phyloP scores from a whole-genome alignment of 2,329 filamentous ascomycete species.

The Fusarium denticulatum region DNA sequence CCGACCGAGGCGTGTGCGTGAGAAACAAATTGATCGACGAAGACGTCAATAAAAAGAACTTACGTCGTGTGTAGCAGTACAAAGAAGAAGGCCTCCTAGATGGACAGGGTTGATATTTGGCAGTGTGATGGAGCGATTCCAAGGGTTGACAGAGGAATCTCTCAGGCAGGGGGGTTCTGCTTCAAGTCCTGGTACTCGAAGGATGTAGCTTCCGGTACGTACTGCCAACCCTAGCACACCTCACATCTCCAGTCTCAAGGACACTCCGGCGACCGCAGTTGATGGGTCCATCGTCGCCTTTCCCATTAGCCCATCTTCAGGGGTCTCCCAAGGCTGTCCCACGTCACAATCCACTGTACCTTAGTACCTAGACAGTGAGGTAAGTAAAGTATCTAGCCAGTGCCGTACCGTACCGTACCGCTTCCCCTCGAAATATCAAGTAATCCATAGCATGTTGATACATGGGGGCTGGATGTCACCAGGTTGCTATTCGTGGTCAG shows the following conservation, averaged over 20 bases:
- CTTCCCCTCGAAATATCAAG: not conserved
- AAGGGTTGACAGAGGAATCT: not conserved
- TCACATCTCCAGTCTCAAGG: not conserved
- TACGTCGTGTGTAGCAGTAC: slow-evolving; percentile 9
- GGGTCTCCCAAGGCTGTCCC: slow-evolving; percentile 28
- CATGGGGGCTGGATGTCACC: slow-evolving; percentile 7
- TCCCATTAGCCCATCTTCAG: slow-evolving; percentile 26
- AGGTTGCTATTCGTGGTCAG: slow-evolving; percentile 9
- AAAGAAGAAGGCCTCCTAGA: slow-evolving; percentile 1
- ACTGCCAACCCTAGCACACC: not conserved
- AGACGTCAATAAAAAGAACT: not conserved
- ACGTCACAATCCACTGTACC: slow-evolving; percentile 19
- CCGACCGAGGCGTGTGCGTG: slow-evolving; percentile 17
- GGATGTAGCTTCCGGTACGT: not conserved
- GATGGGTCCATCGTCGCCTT: slow-evolving; percentile 14
- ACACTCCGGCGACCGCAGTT: slow-evolving; percentile 20
- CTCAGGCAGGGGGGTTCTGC: not conserved
- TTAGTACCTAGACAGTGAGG: not conserved
- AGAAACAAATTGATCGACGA: slow-evolving; percentile 26
- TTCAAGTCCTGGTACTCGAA: slow-evolving; percentile 11
- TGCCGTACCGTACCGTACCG: not conserved
- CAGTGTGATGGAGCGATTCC: slow-evolving; percentile 2
- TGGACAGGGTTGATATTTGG: not conserved
- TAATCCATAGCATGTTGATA: not conserved
- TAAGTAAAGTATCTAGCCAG: not conserved